Evolutionary conservation across 2,329 filamentous ascomycete genomes (phyloP).

Genomic region (Alternaria rosae): DNA sequence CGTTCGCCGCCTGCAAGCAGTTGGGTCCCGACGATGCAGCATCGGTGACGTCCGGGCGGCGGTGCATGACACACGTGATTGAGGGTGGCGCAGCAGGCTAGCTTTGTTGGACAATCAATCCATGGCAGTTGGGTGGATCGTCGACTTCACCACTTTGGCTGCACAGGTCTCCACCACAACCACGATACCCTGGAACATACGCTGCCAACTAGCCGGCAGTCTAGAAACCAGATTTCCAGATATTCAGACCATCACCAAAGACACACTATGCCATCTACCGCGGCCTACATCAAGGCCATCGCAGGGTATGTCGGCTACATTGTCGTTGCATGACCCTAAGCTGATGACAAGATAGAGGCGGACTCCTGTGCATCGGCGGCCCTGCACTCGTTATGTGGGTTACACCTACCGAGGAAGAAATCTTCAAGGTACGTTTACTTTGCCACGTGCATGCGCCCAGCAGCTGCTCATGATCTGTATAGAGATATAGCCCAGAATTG

Average conservation of each 20-base stretch:
- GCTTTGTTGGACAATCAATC: constrained; percentile 4
- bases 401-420: constrained; percentile 86
- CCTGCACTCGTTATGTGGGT: constrained; percentile 83
- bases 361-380: constrained; percentile 77
- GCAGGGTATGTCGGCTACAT: constrained; percentile 35
- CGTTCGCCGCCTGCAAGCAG: constrained; percentile 11
- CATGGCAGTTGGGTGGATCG: constrained; percentile 6
- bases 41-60: constrained; percentile 6
- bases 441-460: constrained; percentile 22
- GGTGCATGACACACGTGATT: constrained; percentile 2
- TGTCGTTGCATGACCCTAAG: constrained; percentile 7
- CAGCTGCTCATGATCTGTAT: constrained; percentile 11
- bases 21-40: not conserved
- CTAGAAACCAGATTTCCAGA: not conserved
- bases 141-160: constrained; percentile 15
- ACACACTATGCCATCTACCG: constrained; percentile 35
- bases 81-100: constrained; percentile 4
- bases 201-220: not conserved
- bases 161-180: constrained; percentile 7
- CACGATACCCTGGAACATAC: not conserved
- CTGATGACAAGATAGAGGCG: constrained; percentile 64
- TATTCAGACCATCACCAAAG: not conserved
- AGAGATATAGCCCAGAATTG: constrained; percentile 93
- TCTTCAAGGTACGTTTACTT: constrained; percentile 67
- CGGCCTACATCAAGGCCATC: constrained; percentile 46